Percentiles rank a stretch among this genome's conserved stretches.
phyloP scores from a whole-genome alignment of 2,329 filamentous ascomycete species.

The Colletotrichum sp. region DNA sequence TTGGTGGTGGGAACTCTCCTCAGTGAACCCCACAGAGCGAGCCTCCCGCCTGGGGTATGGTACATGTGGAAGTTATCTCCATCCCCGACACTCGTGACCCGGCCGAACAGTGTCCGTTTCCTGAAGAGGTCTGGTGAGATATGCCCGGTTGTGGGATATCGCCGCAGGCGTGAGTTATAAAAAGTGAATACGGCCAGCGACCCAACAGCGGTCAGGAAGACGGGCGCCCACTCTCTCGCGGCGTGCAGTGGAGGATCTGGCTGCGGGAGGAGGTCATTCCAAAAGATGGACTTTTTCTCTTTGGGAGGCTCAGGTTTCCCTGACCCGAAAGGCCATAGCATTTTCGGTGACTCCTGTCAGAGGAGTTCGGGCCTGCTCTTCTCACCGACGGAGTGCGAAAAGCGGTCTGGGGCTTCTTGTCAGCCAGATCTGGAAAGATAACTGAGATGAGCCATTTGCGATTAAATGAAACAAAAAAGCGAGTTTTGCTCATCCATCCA shows the following conservation, averaged over 20 bases:
- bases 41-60: constrained; percentile 89
- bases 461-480: not conserved
- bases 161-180: constrained; percentile 80
- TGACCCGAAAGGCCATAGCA: constrained; percentile 34
- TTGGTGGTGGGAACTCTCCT: constrained; percentile 74
- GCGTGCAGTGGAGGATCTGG: constrained; percentile 47
- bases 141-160: constrained; percentile 78
- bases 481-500: not conserved
- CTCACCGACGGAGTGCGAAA: not conserved
- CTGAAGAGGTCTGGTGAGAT: constrained; percentile 79
- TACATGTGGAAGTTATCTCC: constrained; percentile 95
- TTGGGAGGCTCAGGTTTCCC: constrained; percentile 15
- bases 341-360: constrained; percentile 23
- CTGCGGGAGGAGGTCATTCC: constrained; percentile 20
- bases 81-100: constrained; percentile 93
- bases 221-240: constrained; percentile 58
- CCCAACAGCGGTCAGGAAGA: constrained; percentile 48
- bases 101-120: constrained; percentile 78
- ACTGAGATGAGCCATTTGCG: not conserved
- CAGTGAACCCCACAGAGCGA: constrained; percentile 93
- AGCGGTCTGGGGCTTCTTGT: not conserved
- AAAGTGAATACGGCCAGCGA: constrained; percentile 61
- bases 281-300: constrained; percentile 26
- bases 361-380: not conserved
- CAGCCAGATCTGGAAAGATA: not conserved